Conservation (phyloP, 495 filamentous ascomycete genomes). For the Lasiosphaeris hirsuta region DNA sequence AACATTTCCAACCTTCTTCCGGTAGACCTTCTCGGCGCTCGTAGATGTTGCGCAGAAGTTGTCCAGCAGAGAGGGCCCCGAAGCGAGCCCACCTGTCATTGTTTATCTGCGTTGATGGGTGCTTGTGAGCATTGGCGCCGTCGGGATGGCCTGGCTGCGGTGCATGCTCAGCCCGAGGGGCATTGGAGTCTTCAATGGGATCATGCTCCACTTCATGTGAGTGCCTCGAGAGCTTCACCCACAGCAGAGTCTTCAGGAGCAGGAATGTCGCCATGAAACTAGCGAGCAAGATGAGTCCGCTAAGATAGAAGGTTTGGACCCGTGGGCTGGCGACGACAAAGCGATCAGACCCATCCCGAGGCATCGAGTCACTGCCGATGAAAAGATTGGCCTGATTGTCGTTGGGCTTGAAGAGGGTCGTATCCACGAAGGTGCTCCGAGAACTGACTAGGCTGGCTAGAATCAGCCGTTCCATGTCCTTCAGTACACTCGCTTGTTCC, state of each 20-base stretch:
- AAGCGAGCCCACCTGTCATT: constrained; percentile 14
- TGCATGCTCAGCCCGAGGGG: too few relatives aligned
- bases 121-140: background rate
- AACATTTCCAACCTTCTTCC: constrained; percentile 8
- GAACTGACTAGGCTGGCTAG: background rate
- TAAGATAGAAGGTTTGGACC: constrained; percentile 7
- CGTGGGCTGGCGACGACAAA: constrained; percentile 7
- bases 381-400: background rate
- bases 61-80: constrained; percentile 9
- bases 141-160: background rate
- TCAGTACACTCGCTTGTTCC: background rate
- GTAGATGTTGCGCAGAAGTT: constrained; percentile 11
- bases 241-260: background rate
- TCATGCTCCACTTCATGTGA: too few relatives aligned
- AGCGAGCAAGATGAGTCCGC: background rate
- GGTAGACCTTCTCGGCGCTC: constrained; percentile 6
- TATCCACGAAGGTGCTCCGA: constrained; percentile 1
- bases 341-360: background rate
- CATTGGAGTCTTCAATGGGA: too few relatives aligned
- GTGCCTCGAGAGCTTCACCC: background rate
- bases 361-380: background rate
- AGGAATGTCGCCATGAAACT: background rate
- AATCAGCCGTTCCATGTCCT: constrained; percentile 11
- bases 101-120: background rate
- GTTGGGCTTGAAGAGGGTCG: background rate